Evolutionary conservation across 805 yeast species (phyloP), one percentile per base, ranked within the genome.

Genomic region (Wickerhamiella azymoides): DNA sequence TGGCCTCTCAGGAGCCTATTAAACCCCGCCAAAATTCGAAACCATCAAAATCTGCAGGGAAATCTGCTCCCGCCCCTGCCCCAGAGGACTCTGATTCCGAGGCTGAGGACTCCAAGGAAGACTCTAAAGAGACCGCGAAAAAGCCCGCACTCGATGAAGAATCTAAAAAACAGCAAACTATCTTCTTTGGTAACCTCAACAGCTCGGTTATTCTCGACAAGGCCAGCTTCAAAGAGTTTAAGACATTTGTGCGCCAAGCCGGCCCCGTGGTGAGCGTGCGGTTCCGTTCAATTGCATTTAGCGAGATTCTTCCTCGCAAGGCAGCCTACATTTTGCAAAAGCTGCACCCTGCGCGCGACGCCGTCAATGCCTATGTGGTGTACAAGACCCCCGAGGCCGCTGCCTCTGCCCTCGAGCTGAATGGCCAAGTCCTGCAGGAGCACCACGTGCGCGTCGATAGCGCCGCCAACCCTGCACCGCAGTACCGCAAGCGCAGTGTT

Each of bases 401-500:
- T 4, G 58, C 60, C 42, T 69, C 72, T 9, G 65, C 74, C 1
- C 58, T 70, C 33, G 54, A 60, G 39, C 61, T 79, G 43, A 92
- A 92, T 59, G 94, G 84, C 37, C 58, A 68, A 4, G 67, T 80
- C 10, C 82, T 84, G 59, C 70, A 72, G 47, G 74, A 73, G 41
- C 78, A 78, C 60, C 98, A 92, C 62, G 57, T 92, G 39, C 74
- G 96, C 58, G 89, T 89, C 10, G 98, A 92, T 61, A 86, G 86
- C 48, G 82, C 88, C n/a, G 74, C 93, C 0, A 94, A 86, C 61
- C 97, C 98, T 17, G 69, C 85, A 1, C 76, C 79, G 51, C 86
- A 83, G 57, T 95, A 85, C 55, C 79, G 80, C 62, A 81, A 79
- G 58, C 73, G 86, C 48, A 79, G 89, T 18, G 75, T 92, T 19